Percentiles rank a stretch among this genome's conserved stretches.
These are phyloP conservation scores for Boehmeria nivea DNA, from an alignment of 306 rosid genomes.

Conservation along the genomic window DNA sequence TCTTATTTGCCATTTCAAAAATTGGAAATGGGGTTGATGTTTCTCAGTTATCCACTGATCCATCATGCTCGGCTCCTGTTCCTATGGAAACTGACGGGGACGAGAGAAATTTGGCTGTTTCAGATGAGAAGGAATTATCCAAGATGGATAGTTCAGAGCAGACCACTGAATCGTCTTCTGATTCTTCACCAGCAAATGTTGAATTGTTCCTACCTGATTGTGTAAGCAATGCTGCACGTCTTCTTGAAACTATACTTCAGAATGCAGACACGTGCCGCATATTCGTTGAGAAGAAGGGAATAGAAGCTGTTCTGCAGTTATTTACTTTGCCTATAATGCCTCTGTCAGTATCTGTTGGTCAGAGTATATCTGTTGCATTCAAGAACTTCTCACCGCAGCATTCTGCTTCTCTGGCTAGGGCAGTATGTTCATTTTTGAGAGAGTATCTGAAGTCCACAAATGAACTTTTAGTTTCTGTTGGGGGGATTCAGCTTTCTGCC, in stretches of 20 bases:
- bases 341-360: slow-evolving; percentile 73
- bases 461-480: slow-evolving; percentile 67
- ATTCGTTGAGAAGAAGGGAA: slow-evolving; percentile 91
- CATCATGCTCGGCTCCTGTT: slow-evolving; percentile 53
- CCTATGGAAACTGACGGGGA: slow-evolving; percentile 93
- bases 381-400: slow-evolving; percentile 94
- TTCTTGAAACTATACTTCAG: slow-evolving; percentile 91
- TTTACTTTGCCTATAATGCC: slow-evolving; percentile 86
- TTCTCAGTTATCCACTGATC: slow-evolving; percentile 42
- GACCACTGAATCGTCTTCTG: slow-evolving; percentile 51
- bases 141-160: slow-evolving; percentile 58
- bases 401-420: slow-evolving; percentile 82
- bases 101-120: slow-evolving; percentile 44
- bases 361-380: slow-evolving; percentile 78
- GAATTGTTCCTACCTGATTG: slow-evolving; percentile 83
- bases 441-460: slow-evolving; percentile 82
- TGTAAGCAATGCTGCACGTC: slow-evolving; percentile 81
- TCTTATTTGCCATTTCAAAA: slow-evolving; percentile 57
- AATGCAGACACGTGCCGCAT: slow-evolving; percentile 94
- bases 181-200: slow-evolving; percentile 40
- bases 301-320: slow-evolving; percentile 85
- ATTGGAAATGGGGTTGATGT: slow-evolving; percentile 68
- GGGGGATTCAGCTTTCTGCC: slow-evolving; percentile 71
- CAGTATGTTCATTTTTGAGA: slow-evolving; percentile 75
- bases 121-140: slow-evolving; percentile 52